Evolutionary conservation across 1,284 basidiomycete species (phyloP), one percentile per base, ranked within the genome.

Genomic region (Bondarzewia mesenterica): DNA sequence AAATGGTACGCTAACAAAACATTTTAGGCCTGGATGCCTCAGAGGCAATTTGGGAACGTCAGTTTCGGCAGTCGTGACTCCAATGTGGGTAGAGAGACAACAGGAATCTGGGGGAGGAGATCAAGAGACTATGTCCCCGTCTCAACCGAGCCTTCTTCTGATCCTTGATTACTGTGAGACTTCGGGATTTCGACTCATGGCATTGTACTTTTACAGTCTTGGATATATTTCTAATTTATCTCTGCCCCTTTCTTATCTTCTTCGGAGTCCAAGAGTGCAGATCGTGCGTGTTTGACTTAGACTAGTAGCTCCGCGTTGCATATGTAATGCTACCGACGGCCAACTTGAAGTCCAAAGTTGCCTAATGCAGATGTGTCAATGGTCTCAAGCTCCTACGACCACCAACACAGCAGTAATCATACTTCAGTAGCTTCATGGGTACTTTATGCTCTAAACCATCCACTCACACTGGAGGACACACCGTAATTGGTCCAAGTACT

Each of bases 361-460:
- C 29, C 29, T 32, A 6, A 12, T 32, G 29, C 29, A n/a, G 29
- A 32, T 32, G 29, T n/a, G n/a, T n/a, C n/a, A n/a, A 32, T n/a
- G 5, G 12, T 32, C 29, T 32, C 29, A 10, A n/a, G 10, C 29
- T 32, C n/a, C 12, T 32, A n/a, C n/a, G n/a, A n/a, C n/a, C n/a
- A n/a, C n/a, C n/a, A n/a, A 7, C n/a, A 12, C 29, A 10, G 6
- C 10, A n/a, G 3, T n/a, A 32, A 10, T 10, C 29, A 10, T 32
- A 12, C 35, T 44, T 42, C 50, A 41, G 39, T 46, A 44, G 22
- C 42, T 55, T 47, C 35, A 85, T 85, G 85, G 85, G 85, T 53
- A 76, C 75, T 46, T 66, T 84, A 39, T 85, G 82, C 62, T 85
- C 84, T 23, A 85, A 83, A 63, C 60, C 72, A 29, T 68, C 66